phyloP scores from a whole-genome alignment of 352 stramenopile species.

The Plasmopara halstedii region DNA sequence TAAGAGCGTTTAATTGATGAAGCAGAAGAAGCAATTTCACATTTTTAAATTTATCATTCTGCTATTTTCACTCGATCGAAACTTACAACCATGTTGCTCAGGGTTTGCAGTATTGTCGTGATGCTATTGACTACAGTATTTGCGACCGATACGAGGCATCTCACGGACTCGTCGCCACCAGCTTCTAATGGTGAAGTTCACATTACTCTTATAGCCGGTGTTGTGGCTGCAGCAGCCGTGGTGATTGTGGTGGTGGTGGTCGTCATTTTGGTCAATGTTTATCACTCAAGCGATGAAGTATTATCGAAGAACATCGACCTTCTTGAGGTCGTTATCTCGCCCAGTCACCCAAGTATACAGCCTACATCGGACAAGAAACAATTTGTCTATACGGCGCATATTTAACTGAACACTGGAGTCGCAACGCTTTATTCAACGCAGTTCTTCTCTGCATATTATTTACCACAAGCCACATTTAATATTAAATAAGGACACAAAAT shows the following conservation, averaged over 20 bases:
- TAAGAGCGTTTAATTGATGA: neutral
- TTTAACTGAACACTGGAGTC: slow-evolving; percentile 16
- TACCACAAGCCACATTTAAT: neutral
- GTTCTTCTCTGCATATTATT: neutral
- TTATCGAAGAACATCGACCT: slow-evolving; percentile 20
- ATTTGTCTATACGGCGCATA: slow-evolving; percentile 50
- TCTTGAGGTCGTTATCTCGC: slow-evolving; percentile 37
- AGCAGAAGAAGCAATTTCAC: neutral
- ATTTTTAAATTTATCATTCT: neutral
- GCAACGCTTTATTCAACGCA: neutral
- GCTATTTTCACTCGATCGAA: neutral
- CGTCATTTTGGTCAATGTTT: slow-evolving; percentile 16
- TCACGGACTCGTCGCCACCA: slow-evolving; percentile 3
- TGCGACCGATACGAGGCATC: slow-evolving; percentile 4
- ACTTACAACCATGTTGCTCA: slow-evolving; percentile 1
- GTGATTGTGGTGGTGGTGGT: slow-evolving; percentile 18
- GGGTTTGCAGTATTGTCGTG: slow-evolving; percentile 7
- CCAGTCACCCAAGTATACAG: slow-evolving; percentile 20
- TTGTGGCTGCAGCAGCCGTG: slow-evolving; percentile 17
- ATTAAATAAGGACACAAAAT: too few species aligned
- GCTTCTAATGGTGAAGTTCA: neutral
- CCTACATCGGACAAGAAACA: slow-evolving; percentile 28
- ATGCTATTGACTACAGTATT: slow-evolving; percentile 5
- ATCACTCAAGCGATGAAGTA: neutral
- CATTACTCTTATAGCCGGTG: slow-evolving; percentile 6